Base-by-base conservation (phyloP, 192 early-diverging fungal genomes). In the Chytriomyces confervae region DNA sequence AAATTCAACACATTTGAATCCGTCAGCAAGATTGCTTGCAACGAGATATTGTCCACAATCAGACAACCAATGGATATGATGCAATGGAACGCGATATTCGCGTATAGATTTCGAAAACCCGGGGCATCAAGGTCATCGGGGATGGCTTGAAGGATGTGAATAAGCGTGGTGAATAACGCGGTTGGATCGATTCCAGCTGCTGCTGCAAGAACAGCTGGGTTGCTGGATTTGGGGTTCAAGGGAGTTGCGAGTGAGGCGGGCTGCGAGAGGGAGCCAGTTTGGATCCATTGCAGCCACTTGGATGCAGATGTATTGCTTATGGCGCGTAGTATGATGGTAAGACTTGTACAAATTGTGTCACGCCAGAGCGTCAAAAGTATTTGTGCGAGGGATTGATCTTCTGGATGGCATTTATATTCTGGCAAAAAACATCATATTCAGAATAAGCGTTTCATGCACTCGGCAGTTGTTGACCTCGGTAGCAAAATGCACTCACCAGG, bases 311-410 rank as follows among this genome's bases (percentile, higher is more conserved):
- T 5, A 20, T 20, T 20, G 13, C 53, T 23, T 43, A 77, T 9
- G 47, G 1, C 7, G 13, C 76, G 76, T 18, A 50, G 13, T 16
- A 79, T 47, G 27, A 46, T 16, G 8, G 46, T 48, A 20, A 73
- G n/a, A 50, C 44, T 49, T 6, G 49, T 7, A 46, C 69, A 72
- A 5, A 64, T 50, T 7, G 66, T 8, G 62, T 79, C 77, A 11
- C 61, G 11, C 69, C 69, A 62, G 43, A 76, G 50, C 10, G 45
- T 20, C 9, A 76, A 43, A 50, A 66, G 16, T n/a, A 53, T 23
- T 9, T 67, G 45, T 2, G 61, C 7, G 3, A 47, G 23, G 7
- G 62, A 24, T 10, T 51, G 43, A 61, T 69, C 73, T 11, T 16
- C 45, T 16, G 9, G 44, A 16, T 62, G 23, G 50, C 16, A 10